Base-by-base conservation (phyloP, 352 stramenopile species). In the Phytophthora cactorum region DNA sequence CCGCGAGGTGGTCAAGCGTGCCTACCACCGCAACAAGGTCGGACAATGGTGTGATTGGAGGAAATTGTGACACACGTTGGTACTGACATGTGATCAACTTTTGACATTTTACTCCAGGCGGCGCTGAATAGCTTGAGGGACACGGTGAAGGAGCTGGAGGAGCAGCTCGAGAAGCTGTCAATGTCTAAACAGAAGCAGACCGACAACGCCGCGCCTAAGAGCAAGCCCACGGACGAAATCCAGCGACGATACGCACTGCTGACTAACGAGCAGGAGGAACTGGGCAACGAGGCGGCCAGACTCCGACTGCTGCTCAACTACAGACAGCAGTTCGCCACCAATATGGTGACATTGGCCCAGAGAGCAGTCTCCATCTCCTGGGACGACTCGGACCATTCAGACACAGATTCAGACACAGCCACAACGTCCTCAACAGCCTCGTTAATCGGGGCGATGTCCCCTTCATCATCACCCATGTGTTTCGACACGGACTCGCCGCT, bases 11-110 rank as follows among this genome's bases (percentile, higher is more conserved):
- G 84, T 92, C 2, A 77, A 82, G 25, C 84, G 84, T n/a, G 87
- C 84, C 6, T 92, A 92, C 53, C 82, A 92, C 34, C 78, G 84
- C 46, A 92, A 85, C 58, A 92, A 92, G 71, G 83, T 89, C 46
- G 6, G 27, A 45, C 39, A 22, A 55, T 63, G 51, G 15, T 38
- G 41, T 32, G 25, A 11, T 47, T 51, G 10, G 10, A 43, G 25
- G 15, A 32, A 38, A 14, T n/a, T 55, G 58, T 32, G 25, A 27
- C 32, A 43, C 0, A 39, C n/a, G 22, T 11, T 57, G 50, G 22
- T 43, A 34, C 43, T 55, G 10, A 63, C 9, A 15, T 6, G 6
- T 49, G 28, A 62, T 66, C 28, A 61, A 69, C 39, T 45, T 59
- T 63, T 67, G 29, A 39, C 51, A 45, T 49, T 45, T 32, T 51